These are phyloP conservation scores for Hemileia vastatrix DNA, from an alignment of 1,284 basidiomycete species.

Conservation along the genomic window DNA sequence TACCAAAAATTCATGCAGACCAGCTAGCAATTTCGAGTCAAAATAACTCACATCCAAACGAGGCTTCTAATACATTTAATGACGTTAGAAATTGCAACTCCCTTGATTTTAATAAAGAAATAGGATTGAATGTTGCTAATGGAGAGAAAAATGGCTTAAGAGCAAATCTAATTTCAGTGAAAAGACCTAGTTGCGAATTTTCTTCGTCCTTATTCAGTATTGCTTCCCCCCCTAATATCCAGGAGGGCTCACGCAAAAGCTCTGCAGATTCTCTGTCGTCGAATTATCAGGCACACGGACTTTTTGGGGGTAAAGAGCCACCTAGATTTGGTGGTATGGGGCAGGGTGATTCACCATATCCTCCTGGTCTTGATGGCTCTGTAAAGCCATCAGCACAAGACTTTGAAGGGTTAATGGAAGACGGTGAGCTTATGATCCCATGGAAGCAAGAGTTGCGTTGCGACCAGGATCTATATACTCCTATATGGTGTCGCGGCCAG, in stretches of 20 bases:
- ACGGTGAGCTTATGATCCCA: slow-evolving; percentile 12
- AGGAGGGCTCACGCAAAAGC: not conserved
- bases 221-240: not conserved
- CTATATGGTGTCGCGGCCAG: slow-evolving; percentile 22
- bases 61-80: slow-evolving; percentile 13
- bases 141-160: too few relatives aligned
- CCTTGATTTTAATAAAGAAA: too few relatives aligned
- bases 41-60: not conserved
- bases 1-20: not conserved
- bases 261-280: not conserved
- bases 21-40: not conserved
- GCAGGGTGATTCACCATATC: slow-evolving; percentile 12
- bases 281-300: not conserved
- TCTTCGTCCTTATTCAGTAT: not conserved
- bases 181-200: not conserved
- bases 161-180: slow-evolving; percentile 1
- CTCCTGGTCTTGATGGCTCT: slow-evolving; percentile 6
- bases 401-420: not conserved
- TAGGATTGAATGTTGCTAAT: too few relatives aligned
- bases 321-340: slow-evolving; percentile 11
- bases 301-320: not conserved
- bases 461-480: slow-evolving; percentile 20
- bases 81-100: too few relatives aligned
- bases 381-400: slow-evolving; percentile 4
- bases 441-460: slow-evolving; percentile 21